These are phyloP conservation scores for Ziziphus jujuba DNA, from an alignment of 306 rosid species.

Conservation along the genomic window DNA sequence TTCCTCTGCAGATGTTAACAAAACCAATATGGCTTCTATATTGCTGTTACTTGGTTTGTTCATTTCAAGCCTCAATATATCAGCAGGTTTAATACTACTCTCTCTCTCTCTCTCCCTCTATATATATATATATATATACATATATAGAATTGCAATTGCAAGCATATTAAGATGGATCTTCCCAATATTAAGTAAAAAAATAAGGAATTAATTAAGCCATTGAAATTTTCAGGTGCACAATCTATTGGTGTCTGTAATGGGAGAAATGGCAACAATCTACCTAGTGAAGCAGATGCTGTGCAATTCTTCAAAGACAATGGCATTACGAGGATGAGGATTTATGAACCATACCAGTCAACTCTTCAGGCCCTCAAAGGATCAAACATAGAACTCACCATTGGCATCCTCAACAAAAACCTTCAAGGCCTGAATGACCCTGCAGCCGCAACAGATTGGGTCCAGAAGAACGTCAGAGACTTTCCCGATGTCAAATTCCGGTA, in stretches of 20 bases:
- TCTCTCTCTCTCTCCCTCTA: not conserved
- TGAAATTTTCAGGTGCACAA: constrained; percentile 25
- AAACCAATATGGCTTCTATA: constrained; percentile 11
- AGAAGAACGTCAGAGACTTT: constrained; percentile 22
- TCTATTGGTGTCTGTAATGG: constrained; percentile 46
- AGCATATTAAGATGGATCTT: too few species aligned
- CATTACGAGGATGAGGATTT: constrained; percentile 30
- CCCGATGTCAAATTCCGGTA: constrained; percentile 41
- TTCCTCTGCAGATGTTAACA: not conserved
- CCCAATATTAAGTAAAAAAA: too few species aligned
- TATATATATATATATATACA: not conserved
- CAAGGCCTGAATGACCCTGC: constrained; percentile 15
- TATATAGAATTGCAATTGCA: too few species aligned
- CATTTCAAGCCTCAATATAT: constrained; percentile 10
- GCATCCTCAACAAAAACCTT: constrained; percentile 18
- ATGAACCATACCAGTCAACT: constrained; percentile 24
- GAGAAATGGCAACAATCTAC: constrained; percentile 20
- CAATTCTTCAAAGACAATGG: constrained; percentile 23
- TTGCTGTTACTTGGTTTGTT: constrained; percentile 19
- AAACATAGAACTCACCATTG: constrained; percentile 35
- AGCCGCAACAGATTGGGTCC: constrained; percentile 25
- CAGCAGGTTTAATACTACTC: constrained; percentile 19
- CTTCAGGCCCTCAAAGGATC: constrained; percentile 40
- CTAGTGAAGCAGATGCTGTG: constrained; percentile 27
- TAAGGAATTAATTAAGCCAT: not conserved